Percentiles rank a stretch among this genome's conserved stretches.
Evolutionary conservation across 2,329 filamentous ascomycete genomes (phyloP).

Genomic region (Aureobasidium sp.): DNA sequence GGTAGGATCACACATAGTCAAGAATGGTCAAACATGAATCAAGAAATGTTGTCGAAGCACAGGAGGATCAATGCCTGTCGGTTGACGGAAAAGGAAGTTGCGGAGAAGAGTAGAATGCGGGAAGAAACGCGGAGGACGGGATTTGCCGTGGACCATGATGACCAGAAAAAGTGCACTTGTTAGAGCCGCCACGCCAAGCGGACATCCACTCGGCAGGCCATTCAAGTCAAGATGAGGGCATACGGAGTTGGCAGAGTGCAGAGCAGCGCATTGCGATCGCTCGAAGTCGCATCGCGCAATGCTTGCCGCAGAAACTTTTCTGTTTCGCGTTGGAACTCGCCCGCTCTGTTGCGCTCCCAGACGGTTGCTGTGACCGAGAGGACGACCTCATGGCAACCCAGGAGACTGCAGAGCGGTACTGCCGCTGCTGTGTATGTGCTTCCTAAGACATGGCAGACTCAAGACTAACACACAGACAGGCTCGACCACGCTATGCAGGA

Average conservation of each 20-base stretch:
- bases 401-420: slow-evolving; percentile 19
- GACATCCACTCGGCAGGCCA: background rate
- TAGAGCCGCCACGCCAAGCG: slow-evolving; percentile 8
- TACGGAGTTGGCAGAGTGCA: slow-evolving; percentile 15
- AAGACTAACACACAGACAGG: slow-evolving; percentile 21
- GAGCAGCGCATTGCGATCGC: slow-evolving; percentile 14
- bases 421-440: slow-evolving; percentile 21
- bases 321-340: slow-evolving; percentile 13
- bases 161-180: slow-evolving; percentile 5
- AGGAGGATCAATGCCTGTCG: background rate
- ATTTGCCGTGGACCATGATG: background rate
- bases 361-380: background rate
- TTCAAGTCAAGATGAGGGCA: slow-evolving; percentile 15
- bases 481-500: slow-evolving; percentile 50
- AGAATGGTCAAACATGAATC: no score
- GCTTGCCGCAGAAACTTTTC: slow-evolving; percentile 5
- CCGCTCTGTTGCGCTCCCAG: slow-evolving; percentile 10
- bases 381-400: slow-evolving; percentile 16
- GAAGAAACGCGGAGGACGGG: slow-evolving; percentile 2
- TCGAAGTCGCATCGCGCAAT: slow-evolving; percentile 13
- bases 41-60: no score
- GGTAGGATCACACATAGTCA: no score
- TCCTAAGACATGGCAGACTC: background rate
- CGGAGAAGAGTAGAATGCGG: background rate
- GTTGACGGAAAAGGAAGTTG: background rate